Evolutionary conservation across 2,329 filamentous ascomycete species (phyloP), one percentile per base, ranked within the genome.

Genomic region (Cordyceps sp.): DNA sequence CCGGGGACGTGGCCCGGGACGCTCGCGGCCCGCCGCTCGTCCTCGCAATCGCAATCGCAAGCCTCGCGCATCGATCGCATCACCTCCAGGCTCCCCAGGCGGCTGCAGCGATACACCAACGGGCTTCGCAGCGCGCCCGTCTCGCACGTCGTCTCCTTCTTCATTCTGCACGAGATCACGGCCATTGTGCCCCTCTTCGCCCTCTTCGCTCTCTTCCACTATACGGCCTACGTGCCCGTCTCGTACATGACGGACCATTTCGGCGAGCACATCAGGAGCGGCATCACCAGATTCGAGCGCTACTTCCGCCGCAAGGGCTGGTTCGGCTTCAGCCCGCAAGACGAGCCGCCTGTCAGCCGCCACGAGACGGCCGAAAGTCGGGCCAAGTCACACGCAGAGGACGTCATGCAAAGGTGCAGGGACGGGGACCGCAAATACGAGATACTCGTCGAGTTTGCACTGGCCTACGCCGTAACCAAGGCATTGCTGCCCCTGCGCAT

Each of bases 401-500:
- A 53, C 30, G 47, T 51, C 27, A 33, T 56, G 32, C 40, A 52
- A 35, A 42, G 48, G 35, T 60, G 55, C 57, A 46, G 50, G 34
- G 47, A 42, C 29, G 48, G 51, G 7, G 59, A 66, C 34, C 42
- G 44, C n/a, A 59, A 58, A 38, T 72, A 73, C 45, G 64, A 61
- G 39, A 57, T 75, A n/a, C 57, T 73, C 5, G 57, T 74, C 0
- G 72, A 78, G 53, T 71, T 96, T 40, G 90, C 83, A 17, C 78
- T 90, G 15, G 86, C 90, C 5, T 98, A 90, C 61, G 80, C 84
- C 1, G 69, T 94, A 39, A 92, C 84, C 1, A 98, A 98, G 58
- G 74, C 73, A 13, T 48, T 96, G 36, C 52, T 98, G 39, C 84
- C 90, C 1, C 45, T 81, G 10, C 68, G 90, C 42, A 69, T 98